Evolutionary conservation across 768 basidiomycete genomes (phyloP).

Genomic region (Xerocomellus chrysenteron): DNA sequence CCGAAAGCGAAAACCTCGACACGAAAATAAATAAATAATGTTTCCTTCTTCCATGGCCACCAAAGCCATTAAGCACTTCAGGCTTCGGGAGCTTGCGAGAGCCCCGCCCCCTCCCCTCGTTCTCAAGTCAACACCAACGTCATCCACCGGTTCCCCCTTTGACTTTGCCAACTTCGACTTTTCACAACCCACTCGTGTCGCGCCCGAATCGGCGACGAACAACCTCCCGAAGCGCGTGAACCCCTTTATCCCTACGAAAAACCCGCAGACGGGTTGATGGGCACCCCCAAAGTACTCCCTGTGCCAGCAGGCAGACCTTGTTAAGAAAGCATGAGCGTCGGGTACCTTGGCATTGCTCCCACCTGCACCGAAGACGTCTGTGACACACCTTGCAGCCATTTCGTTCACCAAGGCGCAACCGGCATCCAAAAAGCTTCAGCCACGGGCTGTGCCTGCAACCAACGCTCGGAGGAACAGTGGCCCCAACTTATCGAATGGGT

Average conservation of each 20-base stretch:
- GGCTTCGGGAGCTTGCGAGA: constrained; percentile 25
- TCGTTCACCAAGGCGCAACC: constrained; percentile 18
- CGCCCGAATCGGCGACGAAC: constrained; percentile 5
- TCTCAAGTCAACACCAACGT: constrained; percentile 17
- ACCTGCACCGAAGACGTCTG: constrained; percentile 57
- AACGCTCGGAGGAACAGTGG: constrained; percentile 16
- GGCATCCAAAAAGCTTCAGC: constrained; percentile 1
- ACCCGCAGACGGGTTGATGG: constrained; percentile 64
- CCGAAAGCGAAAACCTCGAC: too few relatives aligned
- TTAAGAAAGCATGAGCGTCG: constrained; percentile 64
- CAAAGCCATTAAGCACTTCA: constrained; percentile 27
- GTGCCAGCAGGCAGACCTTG: constrained; percentile 73
- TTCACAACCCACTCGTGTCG: constrained; percentile 10
- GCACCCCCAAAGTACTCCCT: constrained; percentile 68
- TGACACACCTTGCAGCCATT: constrained; percentile 24
- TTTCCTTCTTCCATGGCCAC: constrained; percentile 16
- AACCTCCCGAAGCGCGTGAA: constrained; percentile 40
- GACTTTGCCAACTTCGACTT: constrained; percentile 22
- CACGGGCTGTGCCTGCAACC: neutral
- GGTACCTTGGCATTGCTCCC: constrained; percentile 62
- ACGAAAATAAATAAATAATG: neutral
- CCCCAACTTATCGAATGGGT: constrained; percentile 40
- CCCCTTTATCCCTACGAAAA: constrained; percentile 68
- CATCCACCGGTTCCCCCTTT: constrained; percentile 6
- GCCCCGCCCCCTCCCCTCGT: constrained; percentile 23